A percentile compares a stretch with the other conserved stretches of the same genome.
Conservation (phyloP, 495 filamentous ascomycete genomes). For the Talaromyces wortmannii region DNA sequence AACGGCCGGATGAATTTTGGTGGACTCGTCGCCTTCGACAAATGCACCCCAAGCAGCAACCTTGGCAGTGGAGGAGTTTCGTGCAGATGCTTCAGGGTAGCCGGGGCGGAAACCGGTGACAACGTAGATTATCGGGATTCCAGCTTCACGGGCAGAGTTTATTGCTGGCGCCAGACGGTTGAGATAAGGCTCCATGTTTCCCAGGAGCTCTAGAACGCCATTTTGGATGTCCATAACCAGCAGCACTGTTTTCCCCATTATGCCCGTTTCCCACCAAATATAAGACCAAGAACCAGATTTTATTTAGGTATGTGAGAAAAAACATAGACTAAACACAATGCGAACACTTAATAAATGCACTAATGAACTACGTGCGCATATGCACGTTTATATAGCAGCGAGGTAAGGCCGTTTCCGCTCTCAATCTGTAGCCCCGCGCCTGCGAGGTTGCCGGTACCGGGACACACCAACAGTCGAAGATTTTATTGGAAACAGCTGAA, state of each 20-base stretch:
- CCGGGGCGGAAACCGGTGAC: constrained; percentile 22
- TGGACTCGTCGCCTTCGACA: constrained; percentile 11
- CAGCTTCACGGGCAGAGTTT: constrained; percentile 15
- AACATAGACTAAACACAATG: too few relatives aligned
- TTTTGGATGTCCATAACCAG: constrained; percentile 31
- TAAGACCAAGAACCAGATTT: too few relatives aligned
- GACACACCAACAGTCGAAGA: too few relatives aligned
- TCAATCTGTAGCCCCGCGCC: too few relatives aligned
- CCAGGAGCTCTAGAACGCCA: constrained; percentile 12
- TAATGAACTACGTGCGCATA: too few relatives aligned
- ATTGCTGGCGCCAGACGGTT: constrained; percentile 14
- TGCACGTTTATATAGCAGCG: too few relatives aligned
- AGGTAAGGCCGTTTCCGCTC: too few relatives aligned
- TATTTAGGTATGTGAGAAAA: too few relatives aligned
- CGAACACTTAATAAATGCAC: too few relatives aligned
- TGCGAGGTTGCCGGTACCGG: too few relatives aligned
- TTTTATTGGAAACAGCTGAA: too few relatives aligned
- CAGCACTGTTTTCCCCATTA: constrained; percentile 14
- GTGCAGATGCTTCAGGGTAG: constrained; percentile 19
- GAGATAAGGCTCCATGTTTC: constrained; percentile 12
- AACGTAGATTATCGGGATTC: constrained; percentile 23
- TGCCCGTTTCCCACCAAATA: too few relatives aligned
- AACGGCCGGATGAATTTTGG: constrained; percentile 17
- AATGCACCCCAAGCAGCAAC: constrained; percentile 7
- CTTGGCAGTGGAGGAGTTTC: constrained; percentile 12